Percentiles rank a stretch among this genome's conserved stretches.
phyloP scores from a whole-genome alignment of 2,329 filamentous ascomycete species.

The Trichoderma harzianum region DNA sequence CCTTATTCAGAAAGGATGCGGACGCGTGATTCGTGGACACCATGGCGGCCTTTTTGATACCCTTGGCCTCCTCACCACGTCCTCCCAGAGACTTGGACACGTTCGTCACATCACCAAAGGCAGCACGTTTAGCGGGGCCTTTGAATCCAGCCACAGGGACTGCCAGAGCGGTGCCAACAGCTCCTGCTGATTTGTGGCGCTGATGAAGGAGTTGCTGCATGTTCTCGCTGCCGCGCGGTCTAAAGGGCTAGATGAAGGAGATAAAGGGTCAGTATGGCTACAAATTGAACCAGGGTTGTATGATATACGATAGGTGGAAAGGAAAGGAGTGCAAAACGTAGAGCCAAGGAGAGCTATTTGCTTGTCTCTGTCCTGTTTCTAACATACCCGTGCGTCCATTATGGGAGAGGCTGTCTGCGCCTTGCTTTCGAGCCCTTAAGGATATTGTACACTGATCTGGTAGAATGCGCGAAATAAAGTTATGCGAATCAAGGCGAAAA shows the following conservation, averaged over 20 bases:
- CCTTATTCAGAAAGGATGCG: conserved; percentile 38
- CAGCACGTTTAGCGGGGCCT: conserved; percentile 65
- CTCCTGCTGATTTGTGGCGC: conserved; percentile 75
- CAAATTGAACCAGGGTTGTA: neutral
- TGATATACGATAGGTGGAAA: neutral
- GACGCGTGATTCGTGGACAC: conserved; percentile 27
- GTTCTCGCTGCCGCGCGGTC: conserved; percentile 50
- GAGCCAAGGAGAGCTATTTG: neutral
- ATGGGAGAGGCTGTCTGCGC: conserved; percentile 22
- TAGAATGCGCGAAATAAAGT: conserved; percentile 24
- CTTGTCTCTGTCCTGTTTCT: neutral
- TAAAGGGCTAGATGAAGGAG: conserved; percentile 34
- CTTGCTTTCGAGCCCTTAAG: conserved; percentile 19
- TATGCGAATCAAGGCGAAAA: conserved; percentile 15
- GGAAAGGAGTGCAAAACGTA: neutral
- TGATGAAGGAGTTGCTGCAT: conserved; percentile 62
- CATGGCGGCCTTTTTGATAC: conserved; percentile 30
- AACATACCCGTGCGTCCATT: conserved; percentile 38
- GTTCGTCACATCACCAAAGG: conserved; percentile 81
- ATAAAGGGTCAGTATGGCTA: neutral
- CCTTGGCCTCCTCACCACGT: conserved; percentile 35
- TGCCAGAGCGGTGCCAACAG: conserved; percentile 41
- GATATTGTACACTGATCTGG: conserved; percentile 20
- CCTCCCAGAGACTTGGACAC: conserved; percentile 41
- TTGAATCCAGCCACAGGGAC: conserved; percentile 31